Conservation (phyloP, 2,329 filamentous ascomycete species). For the Neocatenulostroma microsporum region DNA sequence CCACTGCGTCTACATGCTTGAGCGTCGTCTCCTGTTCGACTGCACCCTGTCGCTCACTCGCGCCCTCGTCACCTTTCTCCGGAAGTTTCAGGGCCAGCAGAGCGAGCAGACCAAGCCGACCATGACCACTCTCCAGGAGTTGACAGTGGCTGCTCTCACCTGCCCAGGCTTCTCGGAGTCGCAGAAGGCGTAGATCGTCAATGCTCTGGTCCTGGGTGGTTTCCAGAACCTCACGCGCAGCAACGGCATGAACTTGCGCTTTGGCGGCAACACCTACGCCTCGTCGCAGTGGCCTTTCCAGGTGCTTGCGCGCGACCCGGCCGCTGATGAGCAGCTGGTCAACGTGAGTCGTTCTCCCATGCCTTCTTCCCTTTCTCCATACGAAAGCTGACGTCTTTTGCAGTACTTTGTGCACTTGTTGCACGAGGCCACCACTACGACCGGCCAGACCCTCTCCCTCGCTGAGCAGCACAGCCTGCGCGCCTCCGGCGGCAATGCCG, state of each 20-base stretch:
- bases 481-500: constrained; percentile 7
- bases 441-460: constrained; percentile 8
- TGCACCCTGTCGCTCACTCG: constrained; percentile 19
- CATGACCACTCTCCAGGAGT: constrained; percentile 24
- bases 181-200: constrained; percentile 23
- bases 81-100: constrained; percentile 8
- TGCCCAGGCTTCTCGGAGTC: constrained; percentile 28
- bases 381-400: constrained; percentile 1
- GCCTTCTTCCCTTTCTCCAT: not conserved
- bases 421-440: constrained; percentile 15
- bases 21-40: constrained; percentile 41
- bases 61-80: constrained; percentile 19
- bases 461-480: constrained; percentile 13
- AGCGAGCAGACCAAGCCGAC: constrained; percentile 16
- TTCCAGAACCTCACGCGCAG: constrained; percentile 16
- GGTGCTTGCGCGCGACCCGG: constrained; percentile 18
- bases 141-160: constrained; percentile 23
- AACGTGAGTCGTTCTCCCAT: constrained; percentile 10
- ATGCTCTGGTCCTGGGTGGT: constrained; percentile 11
- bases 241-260: constrained; percentile 17
- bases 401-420: constrained; percentile 22
- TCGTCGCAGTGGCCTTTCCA: constrained; percentile 25
- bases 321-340: constrained; percentile 18
- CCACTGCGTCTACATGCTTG: constrained; percentile 38
- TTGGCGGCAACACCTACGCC: constrained; percentile 18